Evolutionary conservation across 192 early-diverging fungal species (phyloP), one percentile per base, ranked within the genome.

Genomic region (Linderina pennispora): DNA sequence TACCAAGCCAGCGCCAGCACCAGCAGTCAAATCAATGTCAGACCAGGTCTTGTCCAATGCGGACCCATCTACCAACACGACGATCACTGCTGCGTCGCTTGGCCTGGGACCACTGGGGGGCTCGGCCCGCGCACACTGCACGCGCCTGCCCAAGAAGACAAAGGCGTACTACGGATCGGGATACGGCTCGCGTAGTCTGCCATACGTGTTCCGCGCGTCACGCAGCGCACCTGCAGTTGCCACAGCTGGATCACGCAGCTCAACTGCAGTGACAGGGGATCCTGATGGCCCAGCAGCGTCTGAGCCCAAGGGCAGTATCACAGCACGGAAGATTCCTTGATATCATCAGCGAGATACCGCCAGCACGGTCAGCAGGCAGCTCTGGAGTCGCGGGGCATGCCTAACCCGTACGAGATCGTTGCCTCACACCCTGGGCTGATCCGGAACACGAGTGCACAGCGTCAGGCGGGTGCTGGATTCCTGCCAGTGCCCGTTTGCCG

Each of bases 341-440:
- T 20, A 71, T 71, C 23, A 71, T 71, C 5, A 45, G 61, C 38
- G 67, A 64, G 19, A 52, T 55, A 11, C 55, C 67, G 4, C 67
- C 67, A 0, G 43, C 48, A 8, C 56, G 67, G 15, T 48, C 60
- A n/a, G 24, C 60, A 58, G 22, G 37, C 38, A 13, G 36, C 19
- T 14, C 17, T 44, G 14, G 51, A 62, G 2, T 11, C 48, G 13
- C 50, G 46, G 8, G 55, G 40, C 19, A 17, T 45, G 15, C 36
- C 54, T 31, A 62, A 62, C 16, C 66, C 66, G 28, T 70, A 70
- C 19, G 66, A 70, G 55, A 42, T 70, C 2, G 20, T 50, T 35
- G 63, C 60, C 33, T 61, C 67, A 11, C 53, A 63, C 14, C 34
- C 58, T 3, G 53, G 53, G 15, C 53, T 58, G 38, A 69, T 62